Base-by-base conservation (phyloP, 2,329 filamentous ascomycete species). In the Emericellopsis atlantica region DNA sequence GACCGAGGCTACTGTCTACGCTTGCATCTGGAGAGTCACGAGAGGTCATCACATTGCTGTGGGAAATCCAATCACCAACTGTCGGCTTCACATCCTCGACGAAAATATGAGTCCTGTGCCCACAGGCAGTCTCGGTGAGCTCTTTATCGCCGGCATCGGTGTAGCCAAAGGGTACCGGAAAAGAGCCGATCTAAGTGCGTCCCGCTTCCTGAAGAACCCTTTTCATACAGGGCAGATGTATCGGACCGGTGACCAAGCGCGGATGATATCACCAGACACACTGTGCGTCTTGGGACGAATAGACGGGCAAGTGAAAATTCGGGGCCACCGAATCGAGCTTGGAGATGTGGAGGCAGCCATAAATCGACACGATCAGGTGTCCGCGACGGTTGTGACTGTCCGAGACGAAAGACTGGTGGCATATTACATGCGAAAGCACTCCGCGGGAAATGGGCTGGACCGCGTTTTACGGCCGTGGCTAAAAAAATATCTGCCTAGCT, bases 41-140 rank as follows among this genome's bases (percentile, higher is more conserved):
- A 22, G 40, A 21, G 52, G 44, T 18, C 54, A 39, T 5, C 23
- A 42, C 8, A 32, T 48, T 15, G 35, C 46, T 18, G 38, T 46
- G 6, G 50, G 50, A 1, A 33, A 16, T 10, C 23, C 47, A 1
- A 35, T 50, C n/a, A 43, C 44, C 5, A 59, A 59, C 43, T 47
- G 54, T 1, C 51, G 58, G 1, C 45, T 64, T 43, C 67, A 67
- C 43, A 54, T 72, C 2, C 51, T 70, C 3, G 60, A 66, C 41
- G 41, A 48, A 5, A 36, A 52, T 1, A 43, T 51, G 35, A 43
- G 57, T n/a, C 54, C 60, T 1, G 53, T 65, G 4, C 61, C 67
- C 1, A 38, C 54, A 5, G 67, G 67, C 0, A 44, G 58, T 15
- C 21, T 44, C 11, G 57, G 57, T 6, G 56, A 60, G 46, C 45